Evolutionary conservation across 345 rosid genomes (phyloP), one percentile per base, ranked within the genome.

Genomic region (Zanthoxylum bungeanum): DNA sequence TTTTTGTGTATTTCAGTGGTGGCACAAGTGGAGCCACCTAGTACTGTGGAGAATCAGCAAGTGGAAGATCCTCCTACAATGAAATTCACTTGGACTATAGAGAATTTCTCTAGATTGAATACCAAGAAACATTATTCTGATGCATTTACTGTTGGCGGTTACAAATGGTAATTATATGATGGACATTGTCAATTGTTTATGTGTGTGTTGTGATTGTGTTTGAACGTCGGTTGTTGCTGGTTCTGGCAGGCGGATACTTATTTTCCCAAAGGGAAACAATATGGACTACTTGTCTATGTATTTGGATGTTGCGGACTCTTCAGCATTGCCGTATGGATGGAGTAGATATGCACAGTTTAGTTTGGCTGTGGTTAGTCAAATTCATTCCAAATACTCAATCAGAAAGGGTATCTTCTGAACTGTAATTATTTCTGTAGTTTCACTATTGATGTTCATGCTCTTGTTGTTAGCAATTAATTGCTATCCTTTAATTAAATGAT

Each of bases 281-380:
- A 96, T 87, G 69, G 99, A 92, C 75, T 88, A 95, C 82, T 72
- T 95, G 86, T 92, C 98, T n/a, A 84, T 94, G 96, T 95, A 95
- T 71, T 77, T 95, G 78, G 98, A 92, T 83, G 99, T 92, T 77
- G 97, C 97, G 1, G 98, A 92, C 72, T 89, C 98, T 5, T 21
- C 83, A 0, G 73, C 79, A 25, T 74, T 95, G 85, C 90, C 98
- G 0, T 89, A 92, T 65, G 98, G 97, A 49, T 95, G 99, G 99
- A 91, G 93, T 83, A 85, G 97, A 88, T 95, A 80, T 62, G 91
- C 99, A 10, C 98, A 88, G 73, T 95, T 95, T 77, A 88, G 91
- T 81, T 81, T 95, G 78, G 81, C 96, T 53, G 87, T 95, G 57
- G 87, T 85, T 50, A 95, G 92, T 82, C 99, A 95, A 83, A 56